A percentile compares a stretch with the other conserved stretches of the same genome.
Conservation (phyloP, 176 grass and related monocot species). For the Aegilops speltoides region DNA sequence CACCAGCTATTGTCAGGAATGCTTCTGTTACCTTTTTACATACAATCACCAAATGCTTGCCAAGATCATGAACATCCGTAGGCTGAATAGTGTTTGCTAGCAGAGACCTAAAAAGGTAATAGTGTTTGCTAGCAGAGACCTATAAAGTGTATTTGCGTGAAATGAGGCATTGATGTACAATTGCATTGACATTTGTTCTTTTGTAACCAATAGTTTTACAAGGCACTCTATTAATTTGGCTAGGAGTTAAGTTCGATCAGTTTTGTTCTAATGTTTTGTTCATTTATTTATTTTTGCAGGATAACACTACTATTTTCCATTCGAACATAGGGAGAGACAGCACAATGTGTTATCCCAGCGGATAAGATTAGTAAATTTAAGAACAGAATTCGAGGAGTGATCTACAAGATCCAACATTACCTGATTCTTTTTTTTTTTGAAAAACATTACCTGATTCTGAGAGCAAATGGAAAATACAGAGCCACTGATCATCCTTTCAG, state of each 20-base stretch:
- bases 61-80: slow-evolving; percentile 25
- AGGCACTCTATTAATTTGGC: background rate
- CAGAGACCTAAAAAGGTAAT: slow-evolving; percentile 53
- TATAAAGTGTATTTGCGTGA: slow-evolving; percentile 13
- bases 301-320: too few species aligned
- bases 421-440: too few species aligned
- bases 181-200: background rate
- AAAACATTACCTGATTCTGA: too few species aligned
- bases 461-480: too few species aligned
- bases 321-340: too few species aligned
- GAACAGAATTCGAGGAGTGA: too few species aligned
- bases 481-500: too few species aligned
- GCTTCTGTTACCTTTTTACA: slow-evolving; percentile 46
- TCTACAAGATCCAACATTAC: too few species aligned
- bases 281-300: background rate
- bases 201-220: background rate
- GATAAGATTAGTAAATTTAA: too few species aligned
- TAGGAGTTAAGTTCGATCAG: slow-evolving; percentile 7
- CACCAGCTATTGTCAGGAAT: slow-evolving; percentile 43
- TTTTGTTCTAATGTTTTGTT: background rate
- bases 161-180: slow-evolving; percentile 34
- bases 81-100: slow-evolving; percentile 47
- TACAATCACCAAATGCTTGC: slow-evolving; percentile 51
- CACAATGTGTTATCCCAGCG: too few species aligned
- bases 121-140: slow-evolving; percentile 59